Evolutionary conservation across 257 asterid species (phyloP), one percentile per base, ranked within the genome.

Genomic region (Lycium barbarum): DNA sequence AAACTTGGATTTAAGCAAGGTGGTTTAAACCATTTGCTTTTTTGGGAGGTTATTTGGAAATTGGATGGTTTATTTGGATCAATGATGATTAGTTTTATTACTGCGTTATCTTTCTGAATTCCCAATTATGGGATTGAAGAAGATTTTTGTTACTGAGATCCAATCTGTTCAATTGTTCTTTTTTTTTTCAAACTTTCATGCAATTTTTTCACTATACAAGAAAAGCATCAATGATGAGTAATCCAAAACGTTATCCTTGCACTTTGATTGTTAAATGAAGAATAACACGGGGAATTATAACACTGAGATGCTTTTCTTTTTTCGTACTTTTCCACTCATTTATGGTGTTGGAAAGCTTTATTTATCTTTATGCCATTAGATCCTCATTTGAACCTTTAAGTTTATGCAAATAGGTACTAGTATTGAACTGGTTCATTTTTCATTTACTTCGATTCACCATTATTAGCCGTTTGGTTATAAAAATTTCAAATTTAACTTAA

Each of bases 41-140:
- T 40, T 40, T 40, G 4, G 6, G 45, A 6, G 6, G 6, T 40
- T 33, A 0, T 22, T 62, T 2, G 17, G 40, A 5, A 65, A 1
- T 65, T 65, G 18, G 0, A 9, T 12, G 15, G 9, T 35, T 33
- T 12, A 22, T 74, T 49, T 74, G 81, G 82, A 51, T 76, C 82
- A 3, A 9, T 76, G 82, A 76, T 76, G 82, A 76, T 74, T 13
- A 47, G 6, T 20, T 22, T 22, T 51, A 76, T 51, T 76, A 76
- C 82, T 76, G 82, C 82, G 82, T 76, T 76, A 76, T 76, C 82
- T 76, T 76, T 76, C 82, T 76, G 63, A 76, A 76, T 51, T 76
- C 6, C 63, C 47, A 76, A 0, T 51, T 13, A 22, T 51, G 82
- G 82, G 2, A 76, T 76, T 76, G 82, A 76, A 76, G 82, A 76